Conservation (phyloP, 768 basidiomycete species). For the Leccinum arenicola region DNA sequence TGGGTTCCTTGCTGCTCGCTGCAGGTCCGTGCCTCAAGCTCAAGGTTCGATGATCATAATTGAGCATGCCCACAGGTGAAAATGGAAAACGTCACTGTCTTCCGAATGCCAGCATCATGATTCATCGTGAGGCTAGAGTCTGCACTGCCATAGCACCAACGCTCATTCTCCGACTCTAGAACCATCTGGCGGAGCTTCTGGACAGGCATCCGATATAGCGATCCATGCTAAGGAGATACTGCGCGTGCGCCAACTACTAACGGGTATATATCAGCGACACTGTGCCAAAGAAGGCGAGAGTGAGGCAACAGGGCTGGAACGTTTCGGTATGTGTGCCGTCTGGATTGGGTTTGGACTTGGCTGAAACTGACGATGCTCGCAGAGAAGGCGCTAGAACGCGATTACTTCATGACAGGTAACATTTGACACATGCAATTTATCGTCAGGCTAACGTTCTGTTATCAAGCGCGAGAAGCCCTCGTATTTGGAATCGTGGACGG, state of each 20-base stretch:
- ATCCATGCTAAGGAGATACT: conserved; percentile 97
- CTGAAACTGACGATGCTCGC: conserved; percentile 19
- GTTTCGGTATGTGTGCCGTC: conserved; percentile 63
- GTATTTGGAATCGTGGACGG: conserved; percentile 93
- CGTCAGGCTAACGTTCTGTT: conserved; percentile 24
- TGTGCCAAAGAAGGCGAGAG: conserved; percentile 69
- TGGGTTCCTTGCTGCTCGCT: conserved; percentile 91
- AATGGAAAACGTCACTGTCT: conserved; percentile 89
- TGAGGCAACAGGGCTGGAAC: conserved; percentile 57
- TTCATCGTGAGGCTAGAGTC: conserved; percentile 69
- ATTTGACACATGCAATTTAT: conserved; percentile 8
- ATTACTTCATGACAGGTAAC: conserved; percentile 92
- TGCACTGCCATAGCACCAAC: conserved; percentile 2
- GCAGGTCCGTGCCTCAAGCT: conserved; percentile 49
- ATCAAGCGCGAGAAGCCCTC: conserved; percentile 77
- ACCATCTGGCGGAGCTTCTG: conserved; percentile 93
- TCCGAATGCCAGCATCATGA: conserved; percentile 96
- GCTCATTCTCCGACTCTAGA: conserved; percentile 47
- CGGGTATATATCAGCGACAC: conserved; percentile 86
- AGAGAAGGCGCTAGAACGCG: conserved; percentile 90
- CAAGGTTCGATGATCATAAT: conserved; percentile 9
- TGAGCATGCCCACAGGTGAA: conserved; percentile 49
- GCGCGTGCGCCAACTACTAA: conserved; percentile 78
- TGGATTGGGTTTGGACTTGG: conserved; percentile 22
- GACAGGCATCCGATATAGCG: conserved; percentile 96